Conservation (phyloP, 768 basidiomycete species). For the Pleurotus tuoliensis region DNA sequence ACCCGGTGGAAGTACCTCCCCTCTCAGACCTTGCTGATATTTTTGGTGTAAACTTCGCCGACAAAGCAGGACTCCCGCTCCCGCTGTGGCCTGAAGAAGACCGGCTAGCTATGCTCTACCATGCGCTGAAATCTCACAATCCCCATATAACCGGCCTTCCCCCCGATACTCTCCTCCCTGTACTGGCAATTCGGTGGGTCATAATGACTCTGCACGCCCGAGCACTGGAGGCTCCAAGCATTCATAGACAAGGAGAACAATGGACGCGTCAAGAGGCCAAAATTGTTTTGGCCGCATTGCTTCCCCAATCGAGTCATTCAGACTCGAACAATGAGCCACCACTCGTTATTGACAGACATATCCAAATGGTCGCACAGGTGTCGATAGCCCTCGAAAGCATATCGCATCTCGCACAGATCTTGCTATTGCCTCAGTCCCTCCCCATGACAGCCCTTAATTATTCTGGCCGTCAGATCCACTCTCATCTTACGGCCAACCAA, state of each 20-base stretch:
- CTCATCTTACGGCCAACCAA: slow-evolving; percentile 34
- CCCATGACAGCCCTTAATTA: slow-evolving; percentile 44
- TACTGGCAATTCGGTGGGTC: slow-evolving; percentile 64
- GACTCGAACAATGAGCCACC: slow-evolving; percentile 20
- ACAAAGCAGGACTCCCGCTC: slow-evolving; percentile 35
- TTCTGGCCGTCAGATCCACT: slow-evolving; percentile 62
- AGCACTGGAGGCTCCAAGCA: slow-evolving; percentile 44
- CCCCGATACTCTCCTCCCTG: slow-evolving; percentile 41
- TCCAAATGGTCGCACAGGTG: slow-evolving; percentile 67
- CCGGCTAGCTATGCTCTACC: slow-evolving; percentile 53
- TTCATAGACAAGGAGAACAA: slow-evolving; percentile 60
- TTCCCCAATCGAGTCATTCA: slow-evolving; percentile 13
- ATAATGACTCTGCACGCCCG: slow-evolving; percentile 45
- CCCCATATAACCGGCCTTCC: slow-evolving; percentile 43
- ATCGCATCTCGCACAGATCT: slow-evolving; percentile 54
- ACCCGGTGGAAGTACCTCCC: slow-evolving; percentile 49
- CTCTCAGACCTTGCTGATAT: slow-evolving; percentile 45
- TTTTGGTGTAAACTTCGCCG: slow-evolving; percentile 30
- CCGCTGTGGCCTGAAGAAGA: slow-evolving; percentile 45
- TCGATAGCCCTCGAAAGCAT: slow-evolving; percentile 57
- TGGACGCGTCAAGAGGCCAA: slow-evolving; percentile 66
- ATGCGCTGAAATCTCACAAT: slow-evolving; percentile 51
- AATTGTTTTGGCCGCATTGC: slow-evolving; percentile 54
- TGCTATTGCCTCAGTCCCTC: slow-evolving; percentile 49
- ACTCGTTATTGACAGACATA: slow-evolving; percentile 50